Evolutionary conservation across 2,329 filamentous ascomycete genomes (phyloP).

Genomic region (Sporothrix dimorphospora): DNA sequence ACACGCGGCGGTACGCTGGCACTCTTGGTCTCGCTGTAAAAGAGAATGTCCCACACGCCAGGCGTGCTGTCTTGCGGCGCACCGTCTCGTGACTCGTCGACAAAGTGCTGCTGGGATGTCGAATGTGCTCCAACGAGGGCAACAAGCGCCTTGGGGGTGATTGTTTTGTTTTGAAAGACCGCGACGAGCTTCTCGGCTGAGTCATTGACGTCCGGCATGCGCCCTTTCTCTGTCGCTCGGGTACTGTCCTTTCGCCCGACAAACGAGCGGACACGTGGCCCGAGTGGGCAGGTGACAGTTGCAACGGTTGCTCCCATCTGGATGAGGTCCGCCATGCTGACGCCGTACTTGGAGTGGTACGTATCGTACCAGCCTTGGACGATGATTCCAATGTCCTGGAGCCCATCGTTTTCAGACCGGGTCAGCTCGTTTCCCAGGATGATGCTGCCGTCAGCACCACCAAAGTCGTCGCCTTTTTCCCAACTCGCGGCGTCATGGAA

Average conservation of each 20-base stretch:
- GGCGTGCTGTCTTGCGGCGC: not conserved
- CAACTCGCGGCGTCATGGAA: not conserved
- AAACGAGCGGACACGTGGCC: not conserved
- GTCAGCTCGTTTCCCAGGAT: not conserved
- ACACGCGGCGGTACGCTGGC: not conserved
- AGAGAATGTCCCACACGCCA: not conserved
- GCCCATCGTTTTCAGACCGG: not conserved
- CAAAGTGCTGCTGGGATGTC: not conserved
- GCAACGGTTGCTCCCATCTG: conserved; percentile 1
- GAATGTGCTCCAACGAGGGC: not conserved
- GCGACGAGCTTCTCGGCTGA: not conserved
- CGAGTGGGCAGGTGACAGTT: not conserved
- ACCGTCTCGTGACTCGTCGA: not conserved
- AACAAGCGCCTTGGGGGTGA: not conserved
- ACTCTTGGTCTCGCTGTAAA: not conserved
- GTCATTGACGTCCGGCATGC: not conserved
- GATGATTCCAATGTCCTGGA: not conserved
- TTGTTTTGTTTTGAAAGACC: not conserved
- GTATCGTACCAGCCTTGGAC: not conserved
- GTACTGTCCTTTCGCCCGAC: not conserved
- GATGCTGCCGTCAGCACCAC: not conserved
- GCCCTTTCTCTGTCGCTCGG: not conserved
- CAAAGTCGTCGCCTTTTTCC: not conserved
- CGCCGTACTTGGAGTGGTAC: conserved; percentile 1
- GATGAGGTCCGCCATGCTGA: not conserved